Evolutionary conservation across 352 stramenopile genomes (phyloP).

Genomic region (Phytophthora litchii): DNA sequence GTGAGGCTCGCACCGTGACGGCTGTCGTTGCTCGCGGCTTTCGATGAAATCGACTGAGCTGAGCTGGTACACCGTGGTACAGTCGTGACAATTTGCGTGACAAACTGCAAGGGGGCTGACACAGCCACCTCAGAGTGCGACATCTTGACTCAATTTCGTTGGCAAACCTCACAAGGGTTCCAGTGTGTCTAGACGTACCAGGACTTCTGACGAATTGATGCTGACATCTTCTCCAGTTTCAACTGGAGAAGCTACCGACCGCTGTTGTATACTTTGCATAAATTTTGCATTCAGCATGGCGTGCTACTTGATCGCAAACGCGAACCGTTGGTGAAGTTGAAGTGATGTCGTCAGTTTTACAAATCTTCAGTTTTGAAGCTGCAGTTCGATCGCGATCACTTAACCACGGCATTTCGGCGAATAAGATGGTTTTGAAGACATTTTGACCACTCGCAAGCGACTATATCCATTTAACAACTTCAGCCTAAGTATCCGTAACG

Average conservation of each 20-base stretch:
- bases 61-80: constrained; percentile 14
- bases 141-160: background rate
- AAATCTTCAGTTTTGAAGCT: constrained; percentile 36
- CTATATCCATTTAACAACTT: constrained; percentile 5
- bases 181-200: no score
- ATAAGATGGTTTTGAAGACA: background rate
- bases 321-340: constrained; percentile 23
- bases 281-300: constrained; percentile 14
- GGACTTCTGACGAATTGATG: background rate
- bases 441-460: constrained; percentile 5
- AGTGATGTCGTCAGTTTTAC: constrained; percentile 26
- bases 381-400: constrained; percentile 15
- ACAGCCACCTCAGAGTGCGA: constrained; percentile 23
- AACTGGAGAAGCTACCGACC: background rate
- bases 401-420: constrained; percentile 11
- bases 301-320: constrained; percentile 5
- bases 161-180: no score
- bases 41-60: constrained; percentile 3
- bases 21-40: no score
- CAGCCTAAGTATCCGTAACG: background rate
- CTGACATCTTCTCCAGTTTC: constrained; percentile 4
- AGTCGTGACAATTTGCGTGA: constrained; percentile 7
- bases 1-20: background rate
- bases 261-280: background rate
- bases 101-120: background rate